Evolutionary conservation across 257 asterid species (phyloP), one percentile per base, ranked within the genome.

Genomic region (Jacaranda mimosifolia): DNA sequence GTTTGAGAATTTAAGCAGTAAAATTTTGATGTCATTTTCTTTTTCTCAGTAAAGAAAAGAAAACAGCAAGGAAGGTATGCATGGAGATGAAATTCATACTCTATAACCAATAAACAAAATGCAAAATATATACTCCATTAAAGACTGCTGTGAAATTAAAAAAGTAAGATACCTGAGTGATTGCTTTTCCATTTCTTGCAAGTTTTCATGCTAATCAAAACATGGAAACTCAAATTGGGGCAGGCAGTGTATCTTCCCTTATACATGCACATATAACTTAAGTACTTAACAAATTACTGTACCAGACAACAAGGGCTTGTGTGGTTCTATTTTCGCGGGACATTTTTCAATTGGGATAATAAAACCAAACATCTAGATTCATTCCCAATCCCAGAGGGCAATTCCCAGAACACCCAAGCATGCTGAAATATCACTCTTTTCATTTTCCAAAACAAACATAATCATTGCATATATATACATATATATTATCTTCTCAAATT

Each of bases 191-290:
- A 49, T 15, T 36, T 9, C 52, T 17, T 46, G 6, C 7, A 56
- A 56, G 4, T 46, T 64, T 38, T 3, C 12, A 43, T 58, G 45
- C 48, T 18, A 40, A 45, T 52, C 58, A 18, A 40, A 46, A 66
- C 70, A 63, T 62, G 71, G 18, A 56, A 59, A n/a, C 21, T 6
- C 10, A 19, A 73, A 42, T 42, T 19, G 19, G 40, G 21, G 13
- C 40, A 26, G 65, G 4, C 2, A 4, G 26, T 32, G 36, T 36
- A 18, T 45, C 12, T 42, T 56, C 8, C 48, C 56, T 56, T 43
- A 62, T 21, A 58, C 26, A 7, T 72, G 78, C 63, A 13, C 4
- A 64, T 5, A 55, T n/a, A 63, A 63, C 72, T 38, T n/a, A n/a
- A n/a, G n/a, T n/a, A n/a, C n/a, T n/a, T 32, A 12, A 26, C 14